phyloP scores from a whole-genome alignment of 2,329 filamentous ascomycete species.

The Fusarium sp. region DNA sequence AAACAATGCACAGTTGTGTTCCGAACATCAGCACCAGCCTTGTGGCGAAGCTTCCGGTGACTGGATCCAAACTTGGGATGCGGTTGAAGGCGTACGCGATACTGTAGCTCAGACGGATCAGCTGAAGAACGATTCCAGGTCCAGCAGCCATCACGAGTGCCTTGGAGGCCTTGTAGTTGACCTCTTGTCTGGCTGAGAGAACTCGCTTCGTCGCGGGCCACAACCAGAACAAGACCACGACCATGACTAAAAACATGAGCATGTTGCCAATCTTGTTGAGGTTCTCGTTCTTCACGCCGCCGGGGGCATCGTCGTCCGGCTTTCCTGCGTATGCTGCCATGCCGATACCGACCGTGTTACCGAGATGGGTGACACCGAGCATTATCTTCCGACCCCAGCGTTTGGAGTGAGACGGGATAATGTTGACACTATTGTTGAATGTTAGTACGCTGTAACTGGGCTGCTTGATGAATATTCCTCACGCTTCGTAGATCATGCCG shows the following conservation, averaged over 20 bases:
- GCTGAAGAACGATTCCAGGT: neutral
- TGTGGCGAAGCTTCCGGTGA: conserved; percentile 7
- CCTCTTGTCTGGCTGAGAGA: neutral
- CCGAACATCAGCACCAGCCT: conserved; percentile 8
- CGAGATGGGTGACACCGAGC: neutral
- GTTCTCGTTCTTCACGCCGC: neutral
- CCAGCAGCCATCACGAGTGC: neutral
- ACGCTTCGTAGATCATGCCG: conserved; percentile 20
- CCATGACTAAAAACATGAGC: conserved; percentile 6
- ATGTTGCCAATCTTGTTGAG: conserved; percentile 5
- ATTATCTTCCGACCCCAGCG: neutral
- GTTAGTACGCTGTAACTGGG: neutral
- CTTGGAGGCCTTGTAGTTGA: conserved; percentile 2
- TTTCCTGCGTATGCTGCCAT: conserved; percentile 10
- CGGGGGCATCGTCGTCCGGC: neutral
- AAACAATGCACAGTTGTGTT: neutral
- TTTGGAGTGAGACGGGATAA: neutral
- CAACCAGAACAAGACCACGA: neutral
- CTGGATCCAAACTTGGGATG: conserved; percentile 2
- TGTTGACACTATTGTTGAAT: neutral
- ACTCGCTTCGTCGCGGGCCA: neutral
- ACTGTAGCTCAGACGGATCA: conserved; percentile 8
- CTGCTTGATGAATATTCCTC: neutral
- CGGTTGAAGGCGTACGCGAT: conserved; percentile 9
- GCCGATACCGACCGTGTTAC: neutral